phyloP scores from a whole-genome alignment of 345 rosid genomes.

The Reutealis trisperma region DNA sequence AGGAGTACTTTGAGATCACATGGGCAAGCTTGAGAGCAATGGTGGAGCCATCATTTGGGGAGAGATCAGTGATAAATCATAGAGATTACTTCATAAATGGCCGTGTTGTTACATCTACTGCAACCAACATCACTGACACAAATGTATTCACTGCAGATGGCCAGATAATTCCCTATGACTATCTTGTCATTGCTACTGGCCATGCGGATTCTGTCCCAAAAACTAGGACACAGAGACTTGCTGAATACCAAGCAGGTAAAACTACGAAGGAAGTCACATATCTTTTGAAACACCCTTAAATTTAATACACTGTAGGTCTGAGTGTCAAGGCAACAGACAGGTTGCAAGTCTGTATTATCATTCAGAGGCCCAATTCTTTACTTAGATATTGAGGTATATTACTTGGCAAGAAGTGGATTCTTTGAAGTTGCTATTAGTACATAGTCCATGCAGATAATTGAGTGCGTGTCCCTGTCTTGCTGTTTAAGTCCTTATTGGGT shows the following conservation, averaged over 20 bases:
- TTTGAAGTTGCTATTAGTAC: background rate
- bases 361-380: background rate
- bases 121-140: constrained; percentile 52
- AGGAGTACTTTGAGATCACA: constrained; percentile 87
- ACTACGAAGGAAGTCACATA: too few relatives aligned
- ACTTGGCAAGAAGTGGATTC: background rate
- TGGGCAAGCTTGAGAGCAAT: constrained; percentile 80
- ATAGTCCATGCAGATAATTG: background rate
- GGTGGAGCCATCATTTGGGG: constrained; percentile 83
- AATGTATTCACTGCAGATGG: constrained; percentile 65
- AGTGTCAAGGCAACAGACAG: too few relatives aligned
- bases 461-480: background rate
- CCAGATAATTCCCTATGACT: constrained; percentile 50
- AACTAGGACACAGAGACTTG: constrained; percentile 59
- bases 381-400: background rate
- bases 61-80: constrained; percentile 71
- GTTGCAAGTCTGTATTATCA: background rate
- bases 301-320: background rate
- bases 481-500: background rate
- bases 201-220: constrained; percentile 55
- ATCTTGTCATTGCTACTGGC: constrained; percentile 85
- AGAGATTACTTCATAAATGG: constrained; percentile 62
- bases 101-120: constrained; percentile 57
- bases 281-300: background rate
- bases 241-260: constrained; percentile 56